phyloP scores from a whole-genome alignment of 2,329 filamentous ascomycete species.

The Sporothrix schenckii region DNA sequence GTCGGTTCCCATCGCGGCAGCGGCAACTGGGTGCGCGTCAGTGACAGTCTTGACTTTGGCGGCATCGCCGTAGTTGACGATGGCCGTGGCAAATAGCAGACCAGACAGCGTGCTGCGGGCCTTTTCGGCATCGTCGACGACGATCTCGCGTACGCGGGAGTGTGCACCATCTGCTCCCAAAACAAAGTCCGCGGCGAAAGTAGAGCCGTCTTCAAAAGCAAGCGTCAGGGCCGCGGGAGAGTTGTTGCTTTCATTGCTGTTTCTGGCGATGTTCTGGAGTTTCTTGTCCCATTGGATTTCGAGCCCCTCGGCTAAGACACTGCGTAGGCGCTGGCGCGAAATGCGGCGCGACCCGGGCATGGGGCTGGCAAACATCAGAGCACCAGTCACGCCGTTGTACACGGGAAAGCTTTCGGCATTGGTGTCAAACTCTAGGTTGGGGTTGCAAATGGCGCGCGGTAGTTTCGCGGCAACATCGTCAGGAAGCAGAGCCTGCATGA shows the following conservation, averaged over 20 bases:
- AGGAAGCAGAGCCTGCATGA: conserved; percentile 44
- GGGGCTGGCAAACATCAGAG: conserved; percentile 43
- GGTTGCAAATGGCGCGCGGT: conserved; percentile 44
- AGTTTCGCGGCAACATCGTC: conserved; percentile 41
- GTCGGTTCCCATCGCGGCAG: conserved; percentile 41
- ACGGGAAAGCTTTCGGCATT: conserved; percentile 42
- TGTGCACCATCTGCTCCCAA: conserved; percentile 43
- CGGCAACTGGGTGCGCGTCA: conserved; percentile 42
- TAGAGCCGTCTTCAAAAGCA: conserved; percentile 39
- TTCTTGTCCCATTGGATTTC: conserved; percentile 43
- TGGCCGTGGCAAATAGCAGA: conserved; percentile 40
- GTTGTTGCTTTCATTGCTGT: conserved; percentile 8
- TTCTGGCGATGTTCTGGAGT: conserved; percentile 30
- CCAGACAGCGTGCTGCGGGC: conserved; percentile 40
- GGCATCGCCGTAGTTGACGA: conserved; percentile 40
- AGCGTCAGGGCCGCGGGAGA: conserved; percentile 34
- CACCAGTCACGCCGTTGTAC: conserved; percentile 45
- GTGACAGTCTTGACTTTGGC: conserved; percentile 40
- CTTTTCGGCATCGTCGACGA: conserved; percentile 39
- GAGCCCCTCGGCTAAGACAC: conserved; percentile 42
- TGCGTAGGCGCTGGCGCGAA: conserved; percentile 43
- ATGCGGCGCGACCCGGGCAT: conserved; percentile 44
- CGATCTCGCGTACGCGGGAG: conserved; percentile 41
- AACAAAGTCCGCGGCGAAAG: conserved; percentile 39
- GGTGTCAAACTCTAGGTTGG: conserved; percentile 42